Base-by-base conservation (phyloP, 1,139 yeast species). In the Yamadazyma sp. region DNA sequence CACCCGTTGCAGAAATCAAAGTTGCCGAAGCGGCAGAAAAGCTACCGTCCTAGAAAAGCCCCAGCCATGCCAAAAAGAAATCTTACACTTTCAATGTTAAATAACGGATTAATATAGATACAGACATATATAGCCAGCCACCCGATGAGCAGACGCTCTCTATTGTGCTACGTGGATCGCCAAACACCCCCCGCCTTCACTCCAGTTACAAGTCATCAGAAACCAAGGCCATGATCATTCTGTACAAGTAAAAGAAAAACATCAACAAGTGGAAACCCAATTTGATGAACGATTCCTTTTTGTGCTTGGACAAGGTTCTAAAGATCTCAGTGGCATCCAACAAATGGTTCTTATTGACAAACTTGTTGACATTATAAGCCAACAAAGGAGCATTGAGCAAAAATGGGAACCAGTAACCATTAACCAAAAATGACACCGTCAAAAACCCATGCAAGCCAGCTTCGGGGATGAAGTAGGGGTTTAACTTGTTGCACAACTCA, bases 311-410 rank as follows among this genome's bases (percentile, higher is more conserved):
- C 57, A 94, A 76, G 35, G 97, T 90, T 71, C 97, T 82, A 70
- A 92, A 92, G 57, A 92, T 94, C 68, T 92, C 98, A 34, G 99
- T 92, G 43, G 98, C 98, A 65, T 92, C 99, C 62, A 94, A 78
- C 48, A 88, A 70, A 62, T 92, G 92, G 62, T 84, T 85, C 64
- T 86, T 86, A 53, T 78, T 81, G 60, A 80, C 57, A 51, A 80
- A 71, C 63, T 86, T 86, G 68, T 83, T 83, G 45, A 72, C 80
- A 60, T 89, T 89, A 70, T 73, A 89, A 30, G 92, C 95, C 43
- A 88, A 67, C 48, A 94, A 72, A 35, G 98, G 98, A 51, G 86
- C 68, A 64, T 90, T 90, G 59, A 92, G 66, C 56, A 90, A 67
- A 64, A 92, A 86, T 26, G 90, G 80, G 63, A 87, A 80, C 97